Percentiles rank a stretch among this genome's conserved stretches.
Conservation (phyloP, 768 basidiomycete species). For the Leucosporidium yakuticum region DNA sequence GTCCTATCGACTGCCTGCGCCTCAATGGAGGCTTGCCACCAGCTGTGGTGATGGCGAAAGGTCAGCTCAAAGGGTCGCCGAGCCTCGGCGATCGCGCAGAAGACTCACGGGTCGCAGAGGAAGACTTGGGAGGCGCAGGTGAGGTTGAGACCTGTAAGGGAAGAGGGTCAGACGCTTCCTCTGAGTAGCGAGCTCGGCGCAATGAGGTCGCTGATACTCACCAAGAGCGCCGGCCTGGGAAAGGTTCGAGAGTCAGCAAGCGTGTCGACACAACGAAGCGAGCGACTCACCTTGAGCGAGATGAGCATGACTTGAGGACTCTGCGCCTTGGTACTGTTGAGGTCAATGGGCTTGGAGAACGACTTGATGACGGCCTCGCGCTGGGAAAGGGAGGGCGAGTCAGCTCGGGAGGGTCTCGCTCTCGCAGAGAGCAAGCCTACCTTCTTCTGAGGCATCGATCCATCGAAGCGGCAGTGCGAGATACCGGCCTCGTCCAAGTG, state of each 20-base stretch:
- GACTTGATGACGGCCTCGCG: slow-evolving; percentile 23
- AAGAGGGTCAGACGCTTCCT: too few relatives aligned
- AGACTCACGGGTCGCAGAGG: slow-evolving; percentile 11
- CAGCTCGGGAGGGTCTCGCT: too few relatives aligned
- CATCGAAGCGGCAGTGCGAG: slow-evolving; percentile 16
- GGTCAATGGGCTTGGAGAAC: slow-evolving; percentile 3
- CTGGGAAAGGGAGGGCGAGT: not conserved
- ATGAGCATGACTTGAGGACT: slow-evolving; percentile 21
- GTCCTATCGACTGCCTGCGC: slow-evolving; percentile 27
- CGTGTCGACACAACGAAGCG: not conserved
- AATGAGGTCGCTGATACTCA: not conserved
- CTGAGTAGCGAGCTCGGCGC: too few relatives aligned
- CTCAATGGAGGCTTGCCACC: slow-evolving; percentile 24
- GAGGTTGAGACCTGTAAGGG: not conserved
- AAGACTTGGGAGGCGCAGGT: slow-evolving; percentile 21
- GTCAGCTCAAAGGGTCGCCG: too few relatives aligned
- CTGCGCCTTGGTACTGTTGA: not conserved
- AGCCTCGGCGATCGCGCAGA: too few relatives aligned
- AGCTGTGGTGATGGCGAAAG: not conserved
- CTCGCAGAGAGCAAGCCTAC: not conserved
- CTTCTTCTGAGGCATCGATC: slow-evolving; percentile 9
- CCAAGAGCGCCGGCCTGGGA: slow-evolving; percentile 12
- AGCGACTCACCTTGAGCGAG: slow-evolving; percentile 4
- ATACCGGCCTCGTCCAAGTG: slow-evolving; percentile 16
- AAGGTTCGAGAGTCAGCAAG: not conserved